Percentiles rank a stretch among this genome's conserved stretches.
These are phyloP conservation scores for Pseudonitzschia pungens DNA, from an alignment of 108 stramenopile species.

Conservation along the genomic window DNA sequence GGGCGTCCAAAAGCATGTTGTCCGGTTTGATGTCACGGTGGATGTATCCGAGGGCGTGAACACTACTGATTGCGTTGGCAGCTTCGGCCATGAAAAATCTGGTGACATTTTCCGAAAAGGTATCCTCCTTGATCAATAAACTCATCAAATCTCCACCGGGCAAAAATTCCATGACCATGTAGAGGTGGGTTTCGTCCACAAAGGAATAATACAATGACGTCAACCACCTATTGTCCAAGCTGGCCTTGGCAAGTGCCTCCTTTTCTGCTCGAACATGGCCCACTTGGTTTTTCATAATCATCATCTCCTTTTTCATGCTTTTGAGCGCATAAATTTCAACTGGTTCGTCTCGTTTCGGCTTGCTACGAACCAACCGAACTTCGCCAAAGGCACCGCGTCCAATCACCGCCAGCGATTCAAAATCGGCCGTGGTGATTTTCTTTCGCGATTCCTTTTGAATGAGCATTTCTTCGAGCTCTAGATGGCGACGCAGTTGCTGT, in stretches of 20 bases:
- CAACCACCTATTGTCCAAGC: conserved; percentile 92
- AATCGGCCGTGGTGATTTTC: conserved; percentile 80
- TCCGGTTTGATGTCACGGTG: conserved; percentile 99
- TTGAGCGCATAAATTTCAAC: conserved; percentile 94
- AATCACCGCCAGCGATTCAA: conserved; percentile 90
- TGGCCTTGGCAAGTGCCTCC: conserved; percentile 92
- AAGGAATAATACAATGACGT: conserved; percentile 95
- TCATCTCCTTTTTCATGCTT: conserved; percentile 99
- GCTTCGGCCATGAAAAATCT: conserved; percentile 98
- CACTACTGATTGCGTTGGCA: conserved; percentile 94
- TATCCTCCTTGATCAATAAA: conserved; percentile 91
- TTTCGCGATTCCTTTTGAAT: conserved; percentile 79
- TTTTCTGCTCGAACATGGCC: conserved; percentile 97
- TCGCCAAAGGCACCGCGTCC: conserved; percentile 97
- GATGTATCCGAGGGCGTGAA: conserved; percentile 95
- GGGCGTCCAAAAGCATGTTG: conserved; percentile 97
- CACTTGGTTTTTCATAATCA: conserved; percentile 99
- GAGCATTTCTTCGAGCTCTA: conserved; percentile 83
- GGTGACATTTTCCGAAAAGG: conserved; percentile 89
- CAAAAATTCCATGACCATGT: conserved; percentile 99
- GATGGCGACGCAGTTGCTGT: conserved; percentile 58
- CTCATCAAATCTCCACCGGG: conserved; percentile 99
- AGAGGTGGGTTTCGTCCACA: conserved; percentile 90
- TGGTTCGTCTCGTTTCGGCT: conserved; percentile 50
- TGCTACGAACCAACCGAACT: conserved; percentile 90